Evolutionary conservation across 1,284 basidiomycete species (phyloP).

Genomic region (Paramarasmius palmivorus): DNA sequence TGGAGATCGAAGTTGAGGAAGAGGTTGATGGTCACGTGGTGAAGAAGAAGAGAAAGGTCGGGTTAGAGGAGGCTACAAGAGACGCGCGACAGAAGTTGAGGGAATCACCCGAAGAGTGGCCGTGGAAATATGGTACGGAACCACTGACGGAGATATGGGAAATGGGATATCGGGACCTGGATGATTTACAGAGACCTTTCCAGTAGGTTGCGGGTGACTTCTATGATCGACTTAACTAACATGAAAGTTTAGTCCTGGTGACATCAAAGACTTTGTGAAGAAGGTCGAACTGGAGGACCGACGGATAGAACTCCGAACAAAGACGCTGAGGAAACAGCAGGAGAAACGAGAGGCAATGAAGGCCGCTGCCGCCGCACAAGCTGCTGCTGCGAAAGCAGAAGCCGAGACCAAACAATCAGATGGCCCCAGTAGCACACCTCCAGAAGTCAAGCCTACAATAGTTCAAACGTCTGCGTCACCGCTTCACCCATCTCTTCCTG

Average conservation of each 20-base stretch:
- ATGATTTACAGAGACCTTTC: constrained; percentile 64
- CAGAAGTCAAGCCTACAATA: constrained; percentile 22
- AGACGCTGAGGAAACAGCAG: constrained; percentile 45
- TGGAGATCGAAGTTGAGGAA: constrained; percentile 41
- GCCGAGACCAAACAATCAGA: constrained; percentile 16
- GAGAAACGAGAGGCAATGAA: constrained; percentile 27
- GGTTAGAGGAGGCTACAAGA: constrained; percentile 63
- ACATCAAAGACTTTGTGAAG: constrained; percentile 71
- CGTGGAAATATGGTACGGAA: constrained; percentile 61
- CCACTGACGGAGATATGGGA: constrained; percentile 78
- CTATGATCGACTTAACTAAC: not conserved
- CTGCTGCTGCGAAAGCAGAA: constrained; percentile 15
- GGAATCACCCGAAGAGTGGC: constrained; percentile 57
- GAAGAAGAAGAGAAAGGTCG: constrained; percentile 34
- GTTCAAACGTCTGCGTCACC: constrained; percentile 31
- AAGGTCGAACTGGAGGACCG: constrained; percentile 67
- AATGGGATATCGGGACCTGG: constrained; percentile 67
- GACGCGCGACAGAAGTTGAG: constrained; percentile 50
- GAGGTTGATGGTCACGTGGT: not conserved
- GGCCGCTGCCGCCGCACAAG: constrained; percentile 32
- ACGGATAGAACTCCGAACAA: constrained; percentile 61
- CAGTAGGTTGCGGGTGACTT: constrained; percentile 43
- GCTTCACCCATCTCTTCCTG: constrained; percentile 68
- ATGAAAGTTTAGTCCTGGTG: constrained; percentile 50
- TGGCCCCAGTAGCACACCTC: constrained; percentile 22